These are phyloP conservation scores for Mycena kentingensis DNA, from an alignment of 768 basidiomycete genomes.

Conservation along the genomic window DNA sequence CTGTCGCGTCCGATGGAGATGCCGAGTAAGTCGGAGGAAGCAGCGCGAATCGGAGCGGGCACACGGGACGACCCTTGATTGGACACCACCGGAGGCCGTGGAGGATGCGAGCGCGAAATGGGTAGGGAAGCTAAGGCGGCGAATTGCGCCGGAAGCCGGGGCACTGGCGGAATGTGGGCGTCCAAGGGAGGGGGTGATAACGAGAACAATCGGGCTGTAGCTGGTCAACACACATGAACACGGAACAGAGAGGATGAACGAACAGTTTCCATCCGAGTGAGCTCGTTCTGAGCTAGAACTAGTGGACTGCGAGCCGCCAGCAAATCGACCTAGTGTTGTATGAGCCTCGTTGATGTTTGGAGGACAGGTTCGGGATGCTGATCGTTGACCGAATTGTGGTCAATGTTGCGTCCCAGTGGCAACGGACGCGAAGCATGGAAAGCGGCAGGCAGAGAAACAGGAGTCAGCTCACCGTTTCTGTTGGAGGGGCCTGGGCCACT, in stretches of 20 bases:
- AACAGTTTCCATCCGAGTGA: background rate
- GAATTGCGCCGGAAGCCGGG: conserved; percentile 43
- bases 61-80: conserved; percentile 45
- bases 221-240: too few species aligned
- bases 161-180: conserved; percentile 56
- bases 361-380: too few species aligned
- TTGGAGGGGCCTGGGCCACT: background rate
- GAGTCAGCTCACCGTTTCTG: conserved; percentile 1
- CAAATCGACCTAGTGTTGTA: too few species aligned
- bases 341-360: too few species aligned
- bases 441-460: too few species aligned
- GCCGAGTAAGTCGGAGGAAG: too few species aligned
- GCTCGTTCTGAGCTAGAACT: too few species aligned
- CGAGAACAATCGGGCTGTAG: conserved; percentile 47
- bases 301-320: too few species aligned
- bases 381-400: too few species aligned
- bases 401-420: too few species aligned
- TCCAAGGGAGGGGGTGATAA: conserved; percentile 46
- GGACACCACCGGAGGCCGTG: conserved; percentile 45
- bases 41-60: conserved; percentile 26
- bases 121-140: conserved; percentile 37
- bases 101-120: conserved; percentile 37
- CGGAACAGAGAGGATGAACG: conserved; percentile 23
- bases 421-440: too few species aligned
- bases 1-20: background rate